These are phyloP conservation scores for Eurotiales sp. DNA, from an alignment of 2,329 filamentous ascomycete species.

Conservation along the genomic window DNA sequence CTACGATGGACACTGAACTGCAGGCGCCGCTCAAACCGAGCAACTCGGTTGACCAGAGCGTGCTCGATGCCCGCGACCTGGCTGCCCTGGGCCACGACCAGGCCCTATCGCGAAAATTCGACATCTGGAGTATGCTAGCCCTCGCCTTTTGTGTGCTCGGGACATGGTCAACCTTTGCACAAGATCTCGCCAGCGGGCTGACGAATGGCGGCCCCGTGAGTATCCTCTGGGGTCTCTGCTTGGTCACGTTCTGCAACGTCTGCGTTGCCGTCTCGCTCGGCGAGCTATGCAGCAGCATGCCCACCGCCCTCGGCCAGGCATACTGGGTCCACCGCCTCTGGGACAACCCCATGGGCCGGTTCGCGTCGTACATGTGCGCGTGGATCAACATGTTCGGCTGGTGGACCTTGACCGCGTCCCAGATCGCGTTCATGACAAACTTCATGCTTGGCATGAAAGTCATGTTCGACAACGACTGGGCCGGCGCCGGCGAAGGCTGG, in stretches of 20 bases:
- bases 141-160: constrained; percentile 57
- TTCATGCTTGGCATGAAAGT: constrained; percentile 57
- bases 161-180: constrained; percentile 57
- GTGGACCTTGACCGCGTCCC: constrained; percentile 55
- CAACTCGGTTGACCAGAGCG: constrained; percentile 25
- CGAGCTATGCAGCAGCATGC: constrained; percentile 57
- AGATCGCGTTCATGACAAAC: constrained; percentile 57
- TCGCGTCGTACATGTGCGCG: constrained; percentile 55
- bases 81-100: constrained; percentile 43
- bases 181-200: constrained; percentile 50
- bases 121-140: constrained; percentile 55
- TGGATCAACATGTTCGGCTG: constrained; percentile 61
- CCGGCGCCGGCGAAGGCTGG: constrained; percentile 46
- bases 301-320: constrained; percentile 57
- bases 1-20: constrained; percentile 6
- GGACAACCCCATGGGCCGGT: constrained; percentile 41
- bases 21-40: constrained; percentile 10
- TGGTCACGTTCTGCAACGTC: constrained; percentile 52
- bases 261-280: constrained; percentile 55
- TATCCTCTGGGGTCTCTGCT: constrained; percentile 54
- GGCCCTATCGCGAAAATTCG: constrained; percentile 48
- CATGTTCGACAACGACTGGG: constrained; percentile 50
- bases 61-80: constrained; percentile 40
- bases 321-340: constrained; percentile 53
- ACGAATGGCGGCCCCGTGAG: constrained; percentile 53